Conservation (phyloP, 192 early-diverging fungal species). For the Dispira parvispora region DNA sequence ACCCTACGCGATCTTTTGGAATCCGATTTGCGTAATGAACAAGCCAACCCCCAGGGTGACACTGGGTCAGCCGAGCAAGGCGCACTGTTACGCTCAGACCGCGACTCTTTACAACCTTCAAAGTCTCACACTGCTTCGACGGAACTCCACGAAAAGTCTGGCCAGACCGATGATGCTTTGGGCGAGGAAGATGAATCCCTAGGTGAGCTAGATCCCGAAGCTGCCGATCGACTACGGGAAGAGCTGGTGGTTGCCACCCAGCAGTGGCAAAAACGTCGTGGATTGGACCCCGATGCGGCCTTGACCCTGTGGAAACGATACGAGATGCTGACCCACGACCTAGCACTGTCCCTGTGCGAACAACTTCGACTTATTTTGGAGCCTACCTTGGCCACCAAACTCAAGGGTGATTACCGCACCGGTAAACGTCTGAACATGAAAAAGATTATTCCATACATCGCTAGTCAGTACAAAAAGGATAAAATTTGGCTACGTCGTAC, state of each 20-base stretch:
- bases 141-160: too few relatives aligned
- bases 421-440: constrained; percentile 99
- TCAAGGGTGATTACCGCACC: constrained; percentile 93
- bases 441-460: constrained; percentile 98
- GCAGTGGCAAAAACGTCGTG: constrained; percentile 52
- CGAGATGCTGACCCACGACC: constrained; percentile 73
- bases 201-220: constrained; percentile 18
- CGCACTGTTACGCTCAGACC: too few relatives aligned
- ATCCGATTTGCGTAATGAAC: too few relatives aligned
- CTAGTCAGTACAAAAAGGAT: constrained; percentile 97
- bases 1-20: too few relatives aligned
- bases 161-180: background rate
- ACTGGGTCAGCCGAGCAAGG: too few relatives aligned
- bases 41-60: too few relatives aligned
- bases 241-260: constrained; percentile 58
- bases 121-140: too few relatives aligned
- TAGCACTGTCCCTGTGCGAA: constrained; percentile 82
- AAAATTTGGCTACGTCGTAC: constrained; percentile 99
- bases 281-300: constrained; percentile 32
- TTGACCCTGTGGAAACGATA: constrained; percentile 78
- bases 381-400: constrained; percentile 88
- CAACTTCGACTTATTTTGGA: constrained; percentile 91
- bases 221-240: constrained; percentile 15
- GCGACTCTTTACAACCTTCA: too few relatives aligned
- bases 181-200: constrained; percentile 24